Conservation (phyloP, 441 rosid species). For the Euphorbia celastroides region DNA sequence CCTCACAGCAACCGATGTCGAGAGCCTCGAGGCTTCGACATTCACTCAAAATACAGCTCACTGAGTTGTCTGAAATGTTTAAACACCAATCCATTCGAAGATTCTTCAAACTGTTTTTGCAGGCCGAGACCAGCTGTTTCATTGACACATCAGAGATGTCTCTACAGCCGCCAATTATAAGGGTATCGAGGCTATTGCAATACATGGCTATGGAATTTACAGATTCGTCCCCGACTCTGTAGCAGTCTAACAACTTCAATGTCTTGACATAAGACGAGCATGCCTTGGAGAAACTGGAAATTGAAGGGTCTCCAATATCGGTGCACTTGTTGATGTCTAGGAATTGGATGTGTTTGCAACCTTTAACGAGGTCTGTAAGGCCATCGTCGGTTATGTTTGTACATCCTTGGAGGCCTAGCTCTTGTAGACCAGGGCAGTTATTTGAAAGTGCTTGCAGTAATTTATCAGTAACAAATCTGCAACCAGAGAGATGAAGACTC, state of each 20-base stretch:
- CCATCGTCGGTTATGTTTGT: constrained; percentile 60
- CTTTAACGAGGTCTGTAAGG: constrained; percentile 53
- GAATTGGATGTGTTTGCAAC: constrained; percentile 51
- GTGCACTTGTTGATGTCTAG: constrained; percentile 81
- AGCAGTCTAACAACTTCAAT: constrained; percentile 77
- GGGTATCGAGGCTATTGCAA: constrained; percentile 70
- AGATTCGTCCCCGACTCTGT: constrained; percentile 66
- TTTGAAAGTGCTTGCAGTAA: constrained; percentile 46
- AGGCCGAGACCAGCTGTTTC: constrained; percentile 52
- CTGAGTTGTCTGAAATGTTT: constrained; percentile 61
- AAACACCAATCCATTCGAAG: constrained; percentile 96
- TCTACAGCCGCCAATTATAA: constrained; percentile 74
- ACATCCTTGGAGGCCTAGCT: constrained; percentile 79
- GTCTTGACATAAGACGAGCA: constrained; percentile 64
- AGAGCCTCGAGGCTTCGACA: constrained; percentile 81
- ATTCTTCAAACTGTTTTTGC: constrained; percentile 60
- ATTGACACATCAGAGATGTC: constrained; percentile 61
- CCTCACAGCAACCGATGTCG: constrained; percentile 86
- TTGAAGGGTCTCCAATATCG: constrained; percentile 63
- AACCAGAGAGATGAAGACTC: constrained; percentile 57
- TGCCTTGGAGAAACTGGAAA: constrained; percentile 55
- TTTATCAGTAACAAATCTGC: constrained; percentile 58
- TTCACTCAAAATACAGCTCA: constrained; percentile 50
- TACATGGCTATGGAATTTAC: constrained; percentile 49
- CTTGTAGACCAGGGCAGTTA: constrained; percentile 53